phyloP scores from a whole-genome alignment of 257 asterid genomes.

The Catharanthus roseus region DNA sequence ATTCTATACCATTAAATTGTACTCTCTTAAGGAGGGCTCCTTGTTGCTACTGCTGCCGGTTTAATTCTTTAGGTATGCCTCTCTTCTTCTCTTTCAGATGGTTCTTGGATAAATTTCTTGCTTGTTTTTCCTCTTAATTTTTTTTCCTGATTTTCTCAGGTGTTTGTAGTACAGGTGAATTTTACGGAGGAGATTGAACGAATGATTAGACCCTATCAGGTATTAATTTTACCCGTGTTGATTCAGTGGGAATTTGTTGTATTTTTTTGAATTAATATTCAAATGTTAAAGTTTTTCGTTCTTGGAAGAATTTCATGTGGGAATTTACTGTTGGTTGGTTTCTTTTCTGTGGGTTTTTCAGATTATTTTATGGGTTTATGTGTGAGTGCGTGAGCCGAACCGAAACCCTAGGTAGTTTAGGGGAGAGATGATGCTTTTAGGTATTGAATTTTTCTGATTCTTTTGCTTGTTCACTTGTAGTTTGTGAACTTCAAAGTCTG shows the following conservation, averaged over 20 bases:
- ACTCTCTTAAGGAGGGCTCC: too few species aligned
- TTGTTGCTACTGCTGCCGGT: too few species aligned
- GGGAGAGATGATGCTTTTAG: not conserved
- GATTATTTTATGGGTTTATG: not conserved
- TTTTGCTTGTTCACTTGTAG: not conserved
- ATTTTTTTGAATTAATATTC: not conserved
- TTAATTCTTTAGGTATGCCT: not conserved
- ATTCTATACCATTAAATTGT: too few species aligned
- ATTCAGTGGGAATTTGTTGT: not conserved
- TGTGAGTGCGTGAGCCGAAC: not conserved
- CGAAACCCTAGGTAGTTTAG: constrained; percentile 7
- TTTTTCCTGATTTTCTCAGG: not conserved
- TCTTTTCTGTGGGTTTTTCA: not conserved
- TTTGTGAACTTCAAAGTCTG: not conserved
- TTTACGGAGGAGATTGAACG: too few species aligned
- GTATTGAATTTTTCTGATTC: not conserved
- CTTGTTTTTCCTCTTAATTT: not conserved
- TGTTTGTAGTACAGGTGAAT: too few species aligned
- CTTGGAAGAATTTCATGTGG: not conserved
- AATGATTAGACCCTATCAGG: too few species aligned
- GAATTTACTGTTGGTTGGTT: not conserved
- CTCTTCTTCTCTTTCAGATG: not conserved
- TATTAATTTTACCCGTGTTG: too few species aligned
- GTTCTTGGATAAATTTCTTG: not conserved
- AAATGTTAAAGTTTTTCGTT: not conserved